Percentiles rank a stretch among this genome's conserved stretches.
Evolutionary conservation across 805 yeast species (phyloP).

Genomic region (Komagataella mondaviorum): DNA sequence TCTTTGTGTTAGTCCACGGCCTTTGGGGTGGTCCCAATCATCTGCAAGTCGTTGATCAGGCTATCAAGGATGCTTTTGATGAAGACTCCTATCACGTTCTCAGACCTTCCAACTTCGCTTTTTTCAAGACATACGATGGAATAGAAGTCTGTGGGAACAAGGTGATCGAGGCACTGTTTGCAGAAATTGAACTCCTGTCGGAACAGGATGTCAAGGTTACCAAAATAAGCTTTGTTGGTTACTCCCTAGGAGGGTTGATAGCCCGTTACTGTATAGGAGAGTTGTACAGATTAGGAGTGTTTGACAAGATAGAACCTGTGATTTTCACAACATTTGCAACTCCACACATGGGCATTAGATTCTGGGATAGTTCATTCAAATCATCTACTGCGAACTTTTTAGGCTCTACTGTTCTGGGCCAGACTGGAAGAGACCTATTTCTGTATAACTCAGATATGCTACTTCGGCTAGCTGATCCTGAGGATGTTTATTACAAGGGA

Average conservation of each 20-base stretch:
- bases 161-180: constrained; percentile 50
- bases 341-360: constrained; percentile 56
- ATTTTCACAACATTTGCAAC: constrained; percentile 62
- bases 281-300: constrained; percentile 34
- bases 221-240: constrained; percentile 70
- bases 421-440: constrained; percentile 68
- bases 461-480: constrained; percentile 37
- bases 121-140: constrained; percentile 79
- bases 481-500: constrained; percentile 36
- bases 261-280: constrained; percentile 60
- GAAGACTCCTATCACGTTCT: constrained; percentile 28
- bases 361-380: constrained; percentile 24
- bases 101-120: constrained; percentile 47
- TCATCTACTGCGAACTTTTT: constrained; percentile 28
- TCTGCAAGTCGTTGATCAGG: constrained; percentile 30
- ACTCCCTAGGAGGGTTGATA: constrained; percentile 81
- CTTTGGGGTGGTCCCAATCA: constrained; percentile 60
- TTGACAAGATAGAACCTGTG: constrained; percentile 45
- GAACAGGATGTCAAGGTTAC: constrained; percentile 20
- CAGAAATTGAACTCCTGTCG: constrained; percentile 23
- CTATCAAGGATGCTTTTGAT: constrained; percentile 22
- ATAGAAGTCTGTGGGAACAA: constrained; percentile 59
- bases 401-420: constrained; percentile 45
- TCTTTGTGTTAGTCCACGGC: constrained; percentile 70
- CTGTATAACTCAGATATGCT: constrained; percentile 33